A percentile compares a stretch with the other conserved stretches of the same genome.
Evolutionary conservation across 225 moss, liverwort and hornwort genomes (phyloP).

Genomic region (Marchantia paleacea): DNA sequence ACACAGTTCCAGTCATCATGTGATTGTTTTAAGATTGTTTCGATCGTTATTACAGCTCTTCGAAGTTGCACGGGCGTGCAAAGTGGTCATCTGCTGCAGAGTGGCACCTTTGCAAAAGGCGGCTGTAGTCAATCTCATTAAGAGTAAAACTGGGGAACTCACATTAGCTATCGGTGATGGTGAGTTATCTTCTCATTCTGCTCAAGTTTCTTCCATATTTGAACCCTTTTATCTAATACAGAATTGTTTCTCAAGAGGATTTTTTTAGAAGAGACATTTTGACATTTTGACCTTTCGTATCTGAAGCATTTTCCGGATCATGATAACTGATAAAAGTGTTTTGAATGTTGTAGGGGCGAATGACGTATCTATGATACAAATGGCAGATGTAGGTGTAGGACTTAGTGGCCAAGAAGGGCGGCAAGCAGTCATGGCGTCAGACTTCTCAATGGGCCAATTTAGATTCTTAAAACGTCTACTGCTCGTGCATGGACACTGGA

Average conservation of each 20-base stretch:
- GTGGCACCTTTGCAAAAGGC: slow-evolving; percentile 95
- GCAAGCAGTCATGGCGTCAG: slow-evolving; percentile 97
- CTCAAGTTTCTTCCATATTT: too few species aligned
- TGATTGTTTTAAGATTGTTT: neutral
- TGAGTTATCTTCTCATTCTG: slow-evolving; percentile 25
- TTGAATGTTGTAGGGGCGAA: slow-evolving; percentile 63
- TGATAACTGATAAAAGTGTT: neutral
- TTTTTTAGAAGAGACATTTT: neutral
- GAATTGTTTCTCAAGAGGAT: neutral
- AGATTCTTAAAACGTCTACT: slow-evolving; percentile 68
- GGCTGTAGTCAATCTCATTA: slow-evolving; percentile 73
- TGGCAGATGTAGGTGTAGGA: slow-evolving; percentile 89
- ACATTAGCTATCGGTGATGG: slow-evolving; percentile 92
- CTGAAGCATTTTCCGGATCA: neutral
- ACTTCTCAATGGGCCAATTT: slow-evolving; percentile 86
- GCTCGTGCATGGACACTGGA: slow-evolving; percentile 93
- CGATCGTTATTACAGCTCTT: slow-evolving; percentile 48
- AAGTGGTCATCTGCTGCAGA: slow-evolving; percentile 88
- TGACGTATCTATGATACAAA: slow-evolving; percentile 96
- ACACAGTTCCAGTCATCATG: neutral
- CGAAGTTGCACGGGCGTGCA: slow-evolving; percentile 74
- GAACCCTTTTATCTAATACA: too few species aligned
- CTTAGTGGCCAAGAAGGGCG: slow-evolving; percentile 96
- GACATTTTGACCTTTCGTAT: neutral
- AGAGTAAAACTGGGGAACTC: slow-evolving; percentile 59